Conservation (phyloP, 2,329 filamentous ascomycete genomes). For the Trichoderma koningii region DNA sequence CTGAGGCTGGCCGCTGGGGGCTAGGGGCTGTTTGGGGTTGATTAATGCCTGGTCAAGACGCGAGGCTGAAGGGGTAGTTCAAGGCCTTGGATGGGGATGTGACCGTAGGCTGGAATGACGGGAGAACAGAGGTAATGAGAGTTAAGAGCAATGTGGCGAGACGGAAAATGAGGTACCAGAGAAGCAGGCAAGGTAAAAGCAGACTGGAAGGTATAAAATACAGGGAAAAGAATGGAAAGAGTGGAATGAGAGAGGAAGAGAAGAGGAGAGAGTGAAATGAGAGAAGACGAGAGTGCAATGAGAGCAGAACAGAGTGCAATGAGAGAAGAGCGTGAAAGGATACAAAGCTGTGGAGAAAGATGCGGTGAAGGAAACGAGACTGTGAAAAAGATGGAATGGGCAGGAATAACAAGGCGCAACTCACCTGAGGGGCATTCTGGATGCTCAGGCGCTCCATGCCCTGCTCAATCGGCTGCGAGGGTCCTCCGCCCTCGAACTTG, state of each 20-base stretch:
- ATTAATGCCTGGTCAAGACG: conserved; percentile 18
- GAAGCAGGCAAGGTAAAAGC: no score
- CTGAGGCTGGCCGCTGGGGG: conserved; percentile 32
- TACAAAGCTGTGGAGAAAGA: not conserved
- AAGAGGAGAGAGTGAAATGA: not conserved
- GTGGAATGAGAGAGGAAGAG: not conserved
- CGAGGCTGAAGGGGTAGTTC: not conserved
- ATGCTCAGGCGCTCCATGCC: conserved; percentile 80
- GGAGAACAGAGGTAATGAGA: not conserved
- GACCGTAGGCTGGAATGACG: not conserved
- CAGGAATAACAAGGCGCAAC: conserved; percentile 17
- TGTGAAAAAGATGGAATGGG: not conserved
- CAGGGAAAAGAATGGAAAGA: no score
- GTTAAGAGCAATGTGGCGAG: no score
- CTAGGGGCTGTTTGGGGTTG: conserved; percentile 2
- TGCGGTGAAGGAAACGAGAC: not conserved
- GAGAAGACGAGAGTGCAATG: not conserved
- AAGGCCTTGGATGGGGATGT: not conserved
- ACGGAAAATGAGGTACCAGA: no score
- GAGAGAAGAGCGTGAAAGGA: not conserved
- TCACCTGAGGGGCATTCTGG: conserved; percentile 39
- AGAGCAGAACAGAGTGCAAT: not conserved
- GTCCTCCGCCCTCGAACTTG: conserved; percentile 70
- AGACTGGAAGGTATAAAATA: no score
- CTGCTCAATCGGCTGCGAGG: conserved; percentile 60